phyloP scores from a whole-genome alignment of 371 early-diverging fungal species.

The Circinella minor region DNA sequence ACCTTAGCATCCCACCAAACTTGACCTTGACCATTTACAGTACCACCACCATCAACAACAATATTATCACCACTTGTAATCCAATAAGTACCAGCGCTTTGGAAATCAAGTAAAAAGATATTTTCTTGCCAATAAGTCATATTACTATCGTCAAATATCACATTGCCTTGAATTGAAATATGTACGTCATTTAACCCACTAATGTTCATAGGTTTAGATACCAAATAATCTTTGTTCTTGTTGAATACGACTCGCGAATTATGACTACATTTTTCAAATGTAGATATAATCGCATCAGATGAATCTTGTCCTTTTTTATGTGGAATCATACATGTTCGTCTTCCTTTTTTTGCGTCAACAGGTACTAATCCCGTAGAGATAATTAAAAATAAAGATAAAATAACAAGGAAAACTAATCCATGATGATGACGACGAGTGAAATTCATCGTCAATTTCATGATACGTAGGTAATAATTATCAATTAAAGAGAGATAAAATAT shows the following conservation, averaged over 20 bases:
- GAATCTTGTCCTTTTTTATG: conserved; percentile 8
- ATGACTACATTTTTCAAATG: conserved; percentile 13
- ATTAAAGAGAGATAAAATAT: no score
- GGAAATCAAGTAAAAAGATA: conserved; percentile 24
- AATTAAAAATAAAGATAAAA: no score
- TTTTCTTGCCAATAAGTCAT: conserved; percentile 28
- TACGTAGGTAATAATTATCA: no score
- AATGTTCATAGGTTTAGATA: conserved; percentile 21
- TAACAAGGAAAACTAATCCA: no score
- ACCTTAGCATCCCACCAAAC: conserved; percentile 28
- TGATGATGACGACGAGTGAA: no score
- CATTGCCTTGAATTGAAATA: conserved; percentile 21
- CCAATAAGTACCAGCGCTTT: conserved; percentile 33
- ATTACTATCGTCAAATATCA: conserved; percentile 15
- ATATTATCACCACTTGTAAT: conserved; percentile 24
- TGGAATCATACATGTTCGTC: conserved; percentile 15
- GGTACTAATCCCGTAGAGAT: background rate
- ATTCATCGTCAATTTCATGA: no score
- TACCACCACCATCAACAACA: conserved; percentile 25
- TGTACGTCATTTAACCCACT: conserved; percentile 25
- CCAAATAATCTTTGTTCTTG: conserved; percentile 6
- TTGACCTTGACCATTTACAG: conserved; percentile 25
- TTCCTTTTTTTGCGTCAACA: background rate
- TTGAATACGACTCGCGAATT: conserved; percentile 11
- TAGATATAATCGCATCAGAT: conserved; percentile 9